These are phyloP conservation scores for Debaryomycetaceae sp. DNA, from an alignment of 1,139 yeast genomes.

Conservation along the genomic window DNA sequence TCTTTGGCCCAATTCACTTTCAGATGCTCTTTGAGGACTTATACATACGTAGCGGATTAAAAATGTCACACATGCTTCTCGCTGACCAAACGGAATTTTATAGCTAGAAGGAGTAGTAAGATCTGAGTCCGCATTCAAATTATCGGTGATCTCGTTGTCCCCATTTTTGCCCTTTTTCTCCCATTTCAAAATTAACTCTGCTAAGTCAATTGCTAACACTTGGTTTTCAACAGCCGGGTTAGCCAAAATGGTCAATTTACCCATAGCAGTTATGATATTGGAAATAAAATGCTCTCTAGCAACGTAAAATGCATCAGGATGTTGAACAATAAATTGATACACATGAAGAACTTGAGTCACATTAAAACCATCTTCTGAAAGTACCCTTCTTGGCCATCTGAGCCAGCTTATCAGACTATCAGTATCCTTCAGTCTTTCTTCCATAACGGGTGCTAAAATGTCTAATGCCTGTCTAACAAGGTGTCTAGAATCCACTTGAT, in stretches of 20 bases:
- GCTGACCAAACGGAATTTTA: constrained; percentile 69
- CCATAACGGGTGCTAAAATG: constrained; percentile 83
- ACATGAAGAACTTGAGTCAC: constrained; percentile 83
- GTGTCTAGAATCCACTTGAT: constrained; percentile 80
- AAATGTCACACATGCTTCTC: constrained; percentile 92
- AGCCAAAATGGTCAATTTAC: constrained; percentile 78
- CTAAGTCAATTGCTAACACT: constrained; percentile 80
- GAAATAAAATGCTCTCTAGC: constrained; percentile 89
- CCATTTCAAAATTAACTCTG: constrained; percentile 85
- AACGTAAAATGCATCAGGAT: constrained; percentile 77
- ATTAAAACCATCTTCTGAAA: constrained; percentile 85
- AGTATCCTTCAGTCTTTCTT: constrained; percentile 57
- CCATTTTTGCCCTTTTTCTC: constrained; percentile 50
- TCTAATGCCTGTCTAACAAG: constrained; percentile 88
- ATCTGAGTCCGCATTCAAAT: constrained; percentile 14
- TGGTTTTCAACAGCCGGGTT: constrained; percentile 83
- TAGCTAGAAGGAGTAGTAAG: constrained; percentile 46
- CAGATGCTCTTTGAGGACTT: constrained; percentile 81
- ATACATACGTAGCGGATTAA: constrained; percentile 85
- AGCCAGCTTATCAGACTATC: constrained; percentile 77
- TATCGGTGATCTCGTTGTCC: constrained; percentile 4
- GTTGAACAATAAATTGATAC: constrained; percentile 85
- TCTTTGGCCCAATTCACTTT: constrained; percentile 76
- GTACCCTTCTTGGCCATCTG: constrained; percentile 90
- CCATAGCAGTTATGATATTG: constrained; percentile 91